Percentiles rank a stretch among this genome's conserved stretches.
These are phyloP conservation scores for Fistulinella prunicolor DNA, from an alignment of 768 basidiomycete genomes.

Conservation along the genomic window DNA sequence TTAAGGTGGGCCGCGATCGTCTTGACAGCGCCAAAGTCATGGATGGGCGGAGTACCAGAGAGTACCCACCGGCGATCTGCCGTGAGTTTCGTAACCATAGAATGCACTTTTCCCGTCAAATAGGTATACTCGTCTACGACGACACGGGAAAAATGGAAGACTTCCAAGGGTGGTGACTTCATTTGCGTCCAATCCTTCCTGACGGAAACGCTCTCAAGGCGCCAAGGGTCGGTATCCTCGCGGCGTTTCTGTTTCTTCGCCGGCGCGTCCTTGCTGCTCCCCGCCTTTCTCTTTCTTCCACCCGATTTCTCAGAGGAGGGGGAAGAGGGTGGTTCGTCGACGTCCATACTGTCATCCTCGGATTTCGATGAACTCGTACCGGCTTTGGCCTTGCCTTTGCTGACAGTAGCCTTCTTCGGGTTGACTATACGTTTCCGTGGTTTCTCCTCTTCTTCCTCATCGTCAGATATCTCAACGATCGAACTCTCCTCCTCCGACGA, in stretches of 20 bases:
- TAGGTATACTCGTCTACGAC: conserved; percentile 97
- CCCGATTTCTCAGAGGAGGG: conserved; percentile 35
- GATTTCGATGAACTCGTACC: conserved; percentile 32
- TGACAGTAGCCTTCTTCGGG: conserved; percentile 17
- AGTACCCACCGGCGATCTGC: conserved; percentile 89
- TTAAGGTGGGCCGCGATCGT: conserved; percentile 86
- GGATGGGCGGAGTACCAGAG: conserved; percentile 94
- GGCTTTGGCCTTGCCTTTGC: conserved; percentile 22
- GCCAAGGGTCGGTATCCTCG: conserved; percentile 74
- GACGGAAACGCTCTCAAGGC: conserved; percentile 58
- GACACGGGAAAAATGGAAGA: conserved; percentile 87
- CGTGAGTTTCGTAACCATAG: conserved; percentile 71
- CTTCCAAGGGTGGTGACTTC: conserved; percentile 81
- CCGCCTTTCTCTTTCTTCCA: conserved; percentile 45
- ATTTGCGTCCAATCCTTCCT: conserved; percentile 74
- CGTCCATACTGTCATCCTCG: conserved; percentile 52
- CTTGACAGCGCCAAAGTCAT: conserved; percentile 87
- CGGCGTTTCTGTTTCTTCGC: conserved; percentile 60
- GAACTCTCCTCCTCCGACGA: conserved; percentile 33
- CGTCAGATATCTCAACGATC: conserved; percentile 21
- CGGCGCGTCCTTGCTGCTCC: conserved; percentile 31
- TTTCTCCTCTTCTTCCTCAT: conserved; percentile 30
- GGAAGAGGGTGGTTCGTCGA: conserved; percentile 45
- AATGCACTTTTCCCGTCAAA: conserved; percentile 73
- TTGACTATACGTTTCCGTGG: conserved; percentile 30